Evolutionary conservation across 306 rosid species (phyloP).

Genomic region (Sesbania bispinosa): DNA sequence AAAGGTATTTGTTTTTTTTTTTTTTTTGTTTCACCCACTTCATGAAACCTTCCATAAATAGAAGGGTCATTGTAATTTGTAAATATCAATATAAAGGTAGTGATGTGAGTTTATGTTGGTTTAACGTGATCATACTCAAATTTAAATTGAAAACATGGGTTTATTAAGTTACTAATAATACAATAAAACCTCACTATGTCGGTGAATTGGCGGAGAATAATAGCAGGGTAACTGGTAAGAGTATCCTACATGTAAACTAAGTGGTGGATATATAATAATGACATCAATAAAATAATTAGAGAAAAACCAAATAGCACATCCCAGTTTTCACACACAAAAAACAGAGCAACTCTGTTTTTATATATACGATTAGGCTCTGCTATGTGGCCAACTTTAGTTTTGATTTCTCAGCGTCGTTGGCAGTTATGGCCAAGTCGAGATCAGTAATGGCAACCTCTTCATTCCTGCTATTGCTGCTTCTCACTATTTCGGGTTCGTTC

Average conservation of each 20-base stretch:
- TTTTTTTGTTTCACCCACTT: no score
- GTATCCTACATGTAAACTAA: background rate
- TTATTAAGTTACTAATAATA: no score
- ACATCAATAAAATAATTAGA: background rate
- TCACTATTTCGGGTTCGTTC: slow-evolving; percentile 51
- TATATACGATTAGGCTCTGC: background rate
- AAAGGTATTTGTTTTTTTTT: no score
- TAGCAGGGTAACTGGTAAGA: background rate
- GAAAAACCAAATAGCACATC: background rate
- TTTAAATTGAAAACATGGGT: no score
- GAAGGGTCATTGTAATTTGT: no score
- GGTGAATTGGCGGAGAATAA: background rate
- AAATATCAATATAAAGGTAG: no score
- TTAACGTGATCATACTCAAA: no score
- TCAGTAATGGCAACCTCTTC: slow-evolving; percentile 47
- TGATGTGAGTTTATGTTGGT: no score
- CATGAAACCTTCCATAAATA: no score
- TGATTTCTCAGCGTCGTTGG: slow-evolving; percentile 2
- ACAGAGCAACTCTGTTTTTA: slow-evolving; percentile 22
- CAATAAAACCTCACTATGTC: background rate
- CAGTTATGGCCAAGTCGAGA: slow-evolving; percentile 19
- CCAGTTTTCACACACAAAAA: slow-evolving; percentile 12
- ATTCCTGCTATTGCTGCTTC: slow-evolving; percentile 39
- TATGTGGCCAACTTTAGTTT: slow-evolving; percentile 17
- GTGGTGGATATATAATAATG: slow-evolving; percentile 13